Evolutionary conservation across 106 monocot species (phyloP), one percentile per base, ranked within the genome.

Genomic region (Dioscorea zingiberensis): DNA sequence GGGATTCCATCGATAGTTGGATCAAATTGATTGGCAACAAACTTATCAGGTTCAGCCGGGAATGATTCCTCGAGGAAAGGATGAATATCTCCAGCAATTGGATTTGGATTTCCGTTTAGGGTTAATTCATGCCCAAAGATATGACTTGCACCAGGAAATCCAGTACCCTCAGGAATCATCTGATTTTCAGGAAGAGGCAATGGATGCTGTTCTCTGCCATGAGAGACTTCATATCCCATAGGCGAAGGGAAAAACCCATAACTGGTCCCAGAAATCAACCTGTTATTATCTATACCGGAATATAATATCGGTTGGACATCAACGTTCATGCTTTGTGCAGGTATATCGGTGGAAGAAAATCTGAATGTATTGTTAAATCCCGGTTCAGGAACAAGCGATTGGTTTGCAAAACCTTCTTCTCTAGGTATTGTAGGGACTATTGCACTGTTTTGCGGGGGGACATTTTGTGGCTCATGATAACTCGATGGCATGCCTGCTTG

Each of bases 41-140:
- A 85, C 49, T 81, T 91, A 66, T 91, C 81, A 25, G 72, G 73
- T 59, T 83, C 77, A 38, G 45, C 72, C 59, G 68, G 79, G 58
- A 83, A 88, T 21, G 74, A 54, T 57, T 81, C 83, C 51, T 85
- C 87, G 0, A 73, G 55, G 45, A 83, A 76, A 30, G 68, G 73
- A 44, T 87, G 73, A 54, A 74, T 72, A 48, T 72, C 67, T 55
- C 28, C 78, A 60, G 65, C 45, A 65, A 45, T 25, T 48, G 63
- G 48, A 69, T 65, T 77, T 55, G 71, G 70, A 63, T 68, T 74
- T 32, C 71, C 80, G 72, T 81, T 76, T 26, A 72, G 47, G 51
- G 64, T 47, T 21, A 73, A 56, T n/a, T 51, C 54, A 63, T 76
- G 59, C 19, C 75, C 74, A 75, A 76, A 65, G 24, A 61, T 60